phyloP scores from a whole-genome alignment of 345 rosid species.

The Noccaea caerulescens region DNA sequence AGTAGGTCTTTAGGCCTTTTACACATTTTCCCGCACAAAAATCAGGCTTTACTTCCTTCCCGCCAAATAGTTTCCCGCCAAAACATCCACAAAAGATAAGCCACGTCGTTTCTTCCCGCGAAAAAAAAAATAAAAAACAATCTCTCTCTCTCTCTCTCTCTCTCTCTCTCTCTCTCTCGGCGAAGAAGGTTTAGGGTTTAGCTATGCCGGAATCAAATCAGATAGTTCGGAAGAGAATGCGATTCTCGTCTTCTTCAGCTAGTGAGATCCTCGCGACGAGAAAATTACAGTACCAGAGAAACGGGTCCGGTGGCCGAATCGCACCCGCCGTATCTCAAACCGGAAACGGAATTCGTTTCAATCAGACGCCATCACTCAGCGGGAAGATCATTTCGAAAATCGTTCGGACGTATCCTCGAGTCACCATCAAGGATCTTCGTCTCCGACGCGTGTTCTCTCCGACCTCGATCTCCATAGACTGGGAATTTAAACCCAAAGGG shows the following conservation, averaged over 20 bases:
- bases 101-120: conserved; percentile 24
- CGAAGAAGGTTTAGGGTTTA: conserved; percentile 20
- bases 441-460: conserved; percentile 64
- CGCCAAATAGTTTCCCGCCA: conserved; percentile 44
- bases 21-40: conserved; percentile 28
- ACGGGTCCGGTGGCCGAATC: conserved; percentile 39
- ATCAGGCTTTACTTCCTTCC: conserved; percentile 9
- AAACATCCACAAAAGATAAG: conserved; percentile 6
- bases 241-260: conserved; percentile 24
- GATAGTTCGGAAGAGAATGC: conserved; percentile 45
- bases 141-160: too few species aligned
- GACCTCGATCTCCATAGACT: conserved; percentile 23
- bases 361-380: background rate
- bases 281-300: conserved; percentile 45
- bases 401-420: conserved; percentile 28
- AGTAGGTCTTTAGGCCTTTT: background rate
- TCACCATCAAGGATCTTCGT: conserved; percentile 62
- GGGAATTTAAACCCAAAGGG: conserved; percentile 9
- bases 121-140: background rate
- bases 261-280: conserved; percentile 38
- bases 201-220: conserved; percentile 41
- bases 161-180: conserved; percentile 11
- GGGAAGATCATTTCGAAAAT: conserved; percentile 18
- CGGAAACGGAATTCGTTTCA: background rate
- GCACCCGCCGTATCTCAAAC: conserved; percentile 27